Evolutionary conservation across 2,329 filamentous ascomycete species (phyloP), one percentile per base, ranked within the genome.

Genomic region (Hypoxylon sp.): DNA sequence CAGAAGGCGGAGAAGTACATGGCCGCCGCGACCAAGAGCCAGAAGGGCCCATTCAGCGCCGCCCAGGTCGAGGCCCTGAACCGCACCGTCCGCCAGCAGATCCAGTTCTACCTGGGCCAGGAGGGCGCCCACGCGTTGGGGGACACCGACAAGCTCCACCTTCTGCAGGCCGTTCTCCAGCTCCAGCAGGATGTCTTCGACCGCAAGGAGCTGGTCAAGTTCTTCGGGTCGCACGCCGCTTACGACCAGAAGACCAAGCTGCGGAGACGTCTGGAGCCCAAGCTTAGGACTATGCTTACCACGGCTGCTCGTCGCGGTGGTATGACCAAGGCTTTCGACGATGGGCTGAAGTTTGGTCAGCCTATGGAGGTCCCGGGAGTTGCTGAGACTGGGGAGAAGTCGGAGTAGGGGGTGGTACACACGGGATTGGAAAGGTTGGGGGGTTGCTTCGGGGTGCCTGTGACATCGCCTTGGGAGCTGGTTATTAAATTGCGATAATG

Each of bases 91-190:
- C 27, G 34, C 7, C 1, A 3, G 1, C 34, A 58, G 11, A 20
- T 58, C 17, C 38, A 41, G 30, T 51, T 17, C n/a, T 55, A 49
- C 36, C n/a, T 58, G 4, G 13, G 27, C 3, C 30, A n/a, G 9
- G 13, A 11, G 21, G 13, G 17, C 3, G 2, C 11, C 2, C 5
- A 2, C 2, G 30, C 13, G 20, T 35, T 38, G 2, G 6, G 7
- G 19, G 4, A 1, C 12, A 5, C 3, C 9, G 7, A 17, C 3
- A 44, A 38, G 5, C 20, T 7, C 13, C 16, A 30, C 11, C 44
- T 58, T 1, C 40, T 58, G 6, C 51, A 52, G 35, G 42, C 40
- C 8, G 40, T 58, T 11, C 12, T 58, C n/a, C 42, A 38, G 17
- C 21, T 41, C 5, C 51, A 51, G 2, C 51, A 51, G 2, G 21